Evolutionary conservation across 2,329 filamentous ascomycete genomes (phyloP), one percentile per base, ranked within the genome.

Genomic region (Xylariomycetidae sp.): DNA sequence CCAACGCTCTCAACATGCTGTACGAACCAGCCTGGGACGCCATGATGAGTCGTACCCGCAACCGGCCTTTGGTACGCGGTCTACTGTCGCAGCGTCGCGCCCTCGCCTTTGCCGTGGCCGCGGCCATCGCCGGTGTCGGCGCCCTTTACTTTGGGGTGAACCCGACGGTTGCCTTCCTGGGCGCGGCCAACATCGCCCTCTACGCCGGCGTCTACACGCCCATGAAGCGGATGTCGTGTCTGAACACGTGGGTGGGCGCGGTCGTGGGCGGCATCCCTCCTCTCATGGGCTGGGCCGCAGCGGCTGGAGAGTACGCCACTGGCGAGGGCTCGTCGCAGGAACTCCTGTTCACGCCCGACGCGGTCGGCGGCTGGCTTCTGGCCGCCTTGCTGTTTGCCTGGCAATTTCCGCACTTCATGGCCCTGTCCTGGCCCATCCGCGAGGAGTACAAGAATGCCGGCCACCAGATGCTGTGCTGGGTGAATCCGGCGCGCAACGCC

Each of bases 351-450:
- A 81, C 72, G 1, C 50, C 54, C 10, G 73, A 76, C 46, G 85
- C 58, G 17, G 63, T 79, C 9, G 92, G 92, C 5, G 92, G 90
- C 4, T 98, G 92, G 92, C 65, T 96, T 1, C 67, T 95, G 10
- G 90, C 86, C 1, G 78, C 73, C 0, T 64, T 96, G 6, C 68
- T 98, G 5, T 94, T 95, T 47, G 83, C 88, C 10, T 98, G 92
- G 92, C 90, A 98, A 56, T 96, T 98, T 54, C 88, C 92, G 3
- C 92, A 98, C 63, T 98, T 98, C 67, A 96, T 95, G 72, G 83
- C 89, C 1, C 70, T 98, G 15, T 89, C 85, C 29, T 93, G 90
- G 76, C 70, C 76, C 4, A 94, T 96, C 40, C 74, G 87, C 14
- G 81, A 93, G 7, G 92, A 98, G 58, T 98, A 98, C 68, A 82